Conservation (phyloP, 306 rosid genomes). For the Calophaca sinica region DNA sequence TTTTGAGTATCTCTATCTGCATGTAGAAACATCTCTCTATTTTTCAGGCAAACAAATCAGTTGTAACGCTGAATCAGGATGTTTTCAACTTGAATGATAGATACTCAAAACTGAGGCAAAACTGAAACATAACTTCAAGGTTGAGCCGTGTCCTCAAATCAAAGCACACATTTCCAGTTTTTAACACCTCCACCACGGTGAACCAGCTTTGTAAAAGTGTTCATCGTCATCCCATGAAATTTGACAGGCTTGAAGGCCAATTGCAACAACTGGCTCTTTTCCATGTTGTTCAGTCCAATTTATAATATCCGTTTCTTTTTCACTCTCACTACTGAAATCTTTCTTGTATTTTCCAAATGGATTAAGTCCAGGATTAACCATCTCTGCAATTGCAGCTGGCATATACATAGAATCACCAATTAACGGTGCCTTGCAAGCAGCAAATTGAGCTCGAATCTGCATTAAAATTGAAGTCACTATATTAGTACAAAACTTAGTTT, state of each 20-base stretch:
- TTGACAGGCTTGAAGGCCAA: constrained; percentile 94
- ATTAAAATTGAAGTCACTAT: constrained; percentile 41
- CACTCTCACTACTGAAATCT: constrained; percentile 63
- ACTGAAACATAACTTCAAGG: constrained; percentile 26
- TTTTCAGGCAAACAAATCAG: constrained; percentile 19
- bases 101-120: constrained; percentile 38
- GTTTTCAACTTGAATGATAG: constrained; percentile 32
- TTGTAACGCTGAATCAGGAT: constrained; percentile 14
- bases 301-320: constrained; percentile 56
- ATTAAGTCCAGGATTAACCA: constrained; percentile 67
- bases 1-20: constrained; percentile 41
- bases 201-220: constrained; percentile 70
- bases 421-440: constrained; percentile 80
- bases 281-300: constrained; percentile 82
- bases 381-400: constrained; percentile 87
- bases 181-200: constrained; percentile 89
- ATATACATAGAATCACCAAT: constrained; percentile 94
- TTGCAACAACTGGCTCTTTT: constrained; percentile 81
- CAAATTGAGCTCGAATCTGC: constrained; percentile 96
- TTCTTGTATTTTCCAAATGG: constrained; percentile 81
- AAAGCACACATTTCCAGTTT: constrained; percentile 40
- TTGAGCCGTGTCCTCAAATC: constrained; percentile 38
- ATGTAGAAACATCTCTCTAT: constrained; percentile 18
- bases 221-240: constrained; percentile 88
- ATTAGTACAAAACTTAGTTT: constrained; percentile 19